Conservation (phyloP, 2,329 filamentous ascomycete genomes). For the Ophiostoma triangulosporum region DNA sequence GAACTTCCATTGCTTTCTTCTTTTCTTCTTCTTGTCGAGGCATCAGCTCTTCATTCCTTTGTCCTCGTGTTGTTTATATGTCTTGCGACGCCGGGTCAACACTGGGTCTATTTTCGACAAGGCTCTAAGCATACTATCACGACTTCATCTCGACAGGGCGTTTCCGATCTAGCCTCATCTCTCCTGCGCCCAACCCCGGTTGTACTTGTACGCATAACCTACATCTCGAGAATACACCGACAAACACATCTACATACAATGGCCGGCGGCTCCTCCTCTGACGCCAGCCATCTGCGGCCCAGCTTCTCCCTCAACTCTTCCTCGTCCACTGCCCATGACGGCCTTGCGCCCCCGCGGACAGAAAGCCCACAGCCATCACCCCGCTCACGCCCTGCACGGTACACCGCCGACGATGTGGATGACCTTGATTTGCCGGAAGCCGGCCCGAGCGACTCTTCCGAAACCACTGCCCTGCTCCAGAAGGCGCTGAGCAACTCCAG, state of each 20-base stretch:
- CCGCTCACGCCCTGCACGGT: conserved; percentile 7
- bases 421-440: conserved; percentile 8
- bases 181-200: not conserved
- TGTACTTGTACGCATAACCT: not conserved
- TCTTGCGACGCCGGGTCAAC: not conserved
- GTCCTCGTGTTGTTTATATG: not conserved
- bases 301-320: conserved; percentile 22
- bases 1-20: not conserved
- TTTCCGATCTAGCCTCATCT: not conserved
- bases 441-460: conserved; percentile 23
- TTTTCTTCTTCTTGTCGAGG: not conserved
- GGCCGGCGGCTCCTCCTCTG: conserved; percentile 19
- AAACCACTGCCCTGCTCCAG: conserved; percentile 38
- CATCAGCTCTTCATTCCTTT: not conserved
- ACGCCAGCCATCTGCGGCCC: conserved; percentile 33
- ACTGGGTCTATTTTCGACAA: too few species aligned
- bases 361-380: conserved; percentile 11
- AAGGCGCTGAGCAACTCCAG: conserved; percentile 22
- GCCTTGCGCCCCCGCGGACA: not conserved
- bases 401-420: conserved; percentile 12
- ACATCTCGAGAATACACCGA: not conserved
- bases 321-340: conserved; percentile 3
- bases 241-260: not conserved
- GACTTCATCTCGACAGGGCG: not conserved
- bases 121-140: too few species aligned